Percentiles rank a stretch among this genome's conserved stretches.
phyloP scores from a whole-genome alignment of 2,329 filamentous ascomycete species.

The Neopestalotiopsis sp. region DNA sequence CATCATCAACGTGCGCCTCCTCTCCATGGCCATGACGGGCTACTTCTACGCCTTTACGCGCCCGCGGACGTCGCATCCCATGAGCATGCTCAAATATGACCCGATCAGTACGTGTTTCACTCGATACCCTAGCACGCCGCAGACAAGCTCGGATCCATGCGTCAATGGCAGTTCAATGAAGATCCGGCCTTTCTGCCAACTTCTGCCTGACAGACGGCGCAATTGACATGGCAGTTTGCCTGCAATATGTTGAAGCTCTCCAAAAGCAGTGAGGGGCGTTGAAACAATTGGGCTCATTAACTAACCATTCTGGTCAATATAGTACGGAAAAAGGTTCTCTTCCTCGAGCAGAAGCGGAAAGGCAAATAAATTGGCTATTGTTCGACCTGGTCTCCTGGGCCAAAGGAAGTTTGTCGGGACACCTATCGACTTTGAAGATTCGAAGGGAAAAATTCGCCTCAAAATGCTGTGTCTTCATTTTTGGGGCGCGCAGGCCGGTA shows the following conservation, averaged over 20 bases:
- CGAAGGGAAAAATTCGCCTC: not conserved
- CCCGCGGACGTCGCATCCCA: conserved; percentile 77
- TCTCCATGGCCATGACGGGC: conserved; percentile 98
- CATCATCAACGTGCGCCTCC: conserved; percentile 87
- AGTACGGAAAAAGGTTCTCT: conserved; percentile 96
- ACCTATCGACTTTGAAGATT: not conserved
- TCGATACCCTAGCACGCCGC: not conserved
- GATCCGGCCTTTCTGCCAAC: too few species aligned
- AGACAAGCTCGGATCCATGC: not conserved
- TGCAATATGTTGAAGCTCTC: not conserved
- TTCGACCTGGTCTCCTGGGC: not conserved
- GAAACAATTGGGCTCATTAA: not conserved
- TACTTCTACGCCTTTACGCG: conserved; percentile 93
- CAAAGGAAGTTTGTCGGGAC: not conserved
- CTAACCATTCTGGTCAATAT: conserved; percentile 18
- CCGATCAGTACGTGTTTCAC: conserved; percentile 76
- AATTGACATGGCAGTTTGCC: not conserved
- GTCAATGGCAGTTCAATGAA: not conserved
- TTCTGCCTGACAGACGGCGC: not conserved
- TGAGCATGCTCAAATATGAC: conserved; percentile 99
- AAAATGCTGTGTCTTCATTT: not conserved
- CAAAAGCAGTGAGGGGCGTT: not conserved
- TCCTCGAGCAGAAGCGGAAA: conserved; percentile 89
- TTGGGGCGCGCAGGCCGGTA: not conserved
- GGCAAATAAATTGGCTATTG: conserved; percentile 51